These are phyloP conservation scores for Pseudohalonectria lignicola DNA, from an alignment of 2,329 filamentous ascomycete genomes.

Conservation along the genomic window DNA sequence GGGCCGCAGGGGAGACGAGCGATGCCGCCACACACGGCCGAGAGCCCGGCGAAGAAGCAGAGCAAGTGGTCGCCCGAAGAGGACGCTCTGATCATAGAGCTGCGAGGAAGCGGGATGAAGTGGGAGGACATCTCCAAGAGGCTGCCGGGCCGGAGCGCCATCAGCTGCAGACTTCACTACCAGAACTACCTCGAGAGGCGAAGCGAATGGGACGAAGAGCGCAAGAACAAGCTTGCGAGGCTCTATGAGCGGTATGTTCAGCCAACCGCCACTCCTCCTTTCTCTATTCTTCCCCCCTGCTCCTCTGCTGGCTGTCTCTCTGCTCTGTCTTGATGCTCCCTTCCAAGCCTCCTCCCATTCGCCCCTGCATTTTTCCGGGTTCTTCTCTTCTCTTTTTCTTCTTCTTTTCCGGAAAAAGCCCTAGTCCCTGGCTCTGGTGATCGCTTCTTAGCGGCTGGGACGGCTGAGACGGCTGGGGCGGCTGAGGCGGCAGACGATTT, in stretches of 20 bases:
- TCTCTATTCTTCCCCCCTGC: too few species aligned
- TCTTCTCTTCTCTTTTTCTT: too few species aligned
- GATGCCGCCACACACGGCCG: conserved; percentile 41
- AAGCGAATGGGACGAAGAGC: conserved; percentile 93
- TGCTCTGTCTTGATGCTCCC: too few species aligned
- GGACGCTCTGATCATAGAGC: conserved; percentile 85
- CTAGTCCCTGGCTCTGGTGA: too few species aligned
- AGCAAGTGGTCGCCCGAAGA: conserved; percentile 95
- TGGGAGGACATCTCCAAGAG: conserved; percentile 97
- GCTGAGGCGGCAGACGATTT: too few species aligned
- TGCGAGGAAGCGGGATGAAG: conserved; percentile 87
- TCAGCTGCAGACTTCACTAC: conserved; percentile 89
- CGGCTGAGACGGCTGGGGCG: too few species aligned
- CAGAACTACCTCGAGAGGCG: conserved; percentile 93
- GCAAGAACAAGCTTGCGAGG: conserved; percentile 90
- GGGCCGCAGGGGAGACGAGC: conserved; percentile 28
- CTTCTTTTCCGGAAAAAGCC: too few species aligned
- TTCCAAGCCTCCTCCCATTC: too few species aligned
- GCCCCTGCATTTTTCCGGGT: too few species aligned
- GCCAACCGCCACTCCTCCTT: too few species aligned
- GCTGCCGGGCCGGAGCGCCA: conserved; percentile 80
- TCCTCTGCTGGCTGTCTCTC: too few species aligned
- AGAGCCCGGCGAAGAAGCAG: conserved; percentile 80
- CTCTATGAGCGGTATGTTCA: conserved; percentile 81
- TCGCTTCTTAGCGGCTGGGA: too few species aligned